Conservation (phyloP, 2,329 filamentous ascomycete species). For the Domatiomyces globalis region DNA sequence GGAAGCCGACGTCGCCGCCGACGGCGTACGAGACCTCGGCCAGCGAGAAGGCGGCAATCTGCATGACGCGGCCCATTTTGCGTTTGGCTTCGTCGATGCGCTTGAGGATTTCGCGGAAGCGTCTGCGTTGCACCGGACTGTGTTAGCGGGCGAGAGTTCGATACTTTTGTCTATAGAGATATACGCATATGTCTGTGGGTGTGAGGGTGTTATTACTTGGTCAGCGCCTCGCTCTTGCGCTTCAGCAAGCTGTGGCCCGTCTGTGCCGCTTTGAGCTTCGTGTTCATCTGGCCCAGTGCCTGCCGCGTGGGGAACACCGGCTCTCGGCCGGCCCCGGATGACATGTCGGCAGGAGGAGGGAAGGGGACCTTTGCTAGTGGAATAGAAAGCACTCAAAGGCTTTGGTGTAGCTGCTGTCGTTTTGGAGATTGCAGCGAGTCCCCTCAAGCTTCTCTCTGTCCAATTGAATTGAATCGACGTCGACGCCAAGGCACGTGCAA, state of each 20-base stretch:
- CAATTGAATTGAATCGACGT: background rate
- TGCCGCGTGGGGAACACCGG: slow-evolving; percentile 96
- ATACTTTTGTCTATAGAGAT: background rate
- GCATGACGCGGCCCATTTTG: slow-evolving; percentile 99
- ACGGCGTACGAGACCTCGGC: slow-evolving; percentile 96
- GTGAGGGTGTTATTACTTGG: slow-evolving; percentile 54
- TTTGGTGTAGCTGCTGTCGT: too few species aligned
- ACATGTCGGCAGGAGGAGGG: background rate
- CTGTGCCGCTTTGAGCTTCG: slow-evolving; percentile 87
- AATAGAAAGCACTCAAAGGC: background rate
- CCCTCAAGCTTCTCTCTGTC: background rate
- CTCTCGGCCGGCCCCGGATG: slow-evolving; percentile 43
- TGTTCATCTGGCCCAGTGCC: slow-evolving; percentile 92
- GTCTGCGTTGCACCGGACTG: slow-evolving; percentile 36
- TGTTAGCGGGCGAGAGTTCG: slow-evolving; percentile 3
- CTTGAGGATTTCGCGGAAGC: slow-evolving; percentile 89
- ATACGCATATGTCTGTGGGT: background rate
- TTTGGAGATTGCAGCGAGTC: too few species aligned
- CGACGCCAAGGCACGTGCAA: background rate
- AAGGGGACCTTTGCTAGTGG: background rate
- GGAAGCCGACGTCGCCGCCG: slow-evolving; percentile 87
- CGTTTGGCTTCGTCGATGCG: slow-evolving; percentile 98
- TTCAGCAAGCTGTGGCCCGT: slow-evolving; percentile 90
- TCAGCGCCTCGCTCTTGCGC: slow-evolving; percentile 93
- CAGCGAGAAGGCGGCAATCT: slow-evolving; percentile 93